Conservation (phyloP, 169 alveolate species). For the Neospora caninum region DNA sequence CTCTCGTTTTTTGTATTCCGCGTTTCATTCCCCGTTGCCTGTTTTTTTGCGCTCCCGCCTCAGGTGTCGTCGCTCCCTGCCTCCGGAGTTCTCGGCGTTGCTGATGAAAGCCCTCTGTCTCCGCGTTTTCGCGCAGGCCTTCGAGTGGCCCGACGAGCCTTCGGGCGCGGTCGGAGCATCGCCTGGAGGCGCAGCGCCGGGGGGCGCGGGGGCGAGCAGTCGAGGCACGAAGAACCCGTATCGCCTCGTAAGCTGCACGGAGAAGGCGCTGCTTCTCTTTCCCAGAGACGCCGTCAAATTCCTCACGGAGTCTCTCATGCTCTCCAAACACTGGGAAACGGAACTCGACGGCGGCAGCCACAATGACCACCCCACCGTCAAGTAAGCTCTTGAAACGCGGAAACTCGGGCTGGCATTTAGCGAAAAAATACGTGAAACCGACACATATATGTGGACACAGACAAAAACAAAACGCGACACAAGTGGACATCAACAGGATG, state of each 20-base stretch:
- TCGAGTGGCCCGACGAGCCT: constrained; percentile 51
- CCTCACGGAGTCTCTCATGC: constrained; percentile 46
- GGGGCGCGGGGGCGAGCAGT: constrained; percentile 31
- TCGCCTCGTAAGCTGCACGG: constrained; percentile 63
- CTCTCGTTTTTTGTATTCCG: too few relatives aligned
- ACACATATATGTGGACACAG: too few relatives aligned
- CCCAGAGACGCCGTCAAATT: constrained; percentile 57
- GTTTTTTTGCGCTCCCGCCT: neutral
- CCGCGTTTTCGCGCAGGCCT: constrained; percentile 62
- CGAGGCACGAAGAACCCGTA: constrained; percentile 24
- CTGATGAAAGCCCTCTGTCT: constrained; percentile 47
- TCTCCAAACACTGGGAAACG: constrained; percentile 68
- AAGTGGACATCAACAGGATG: too few relatives aligned
- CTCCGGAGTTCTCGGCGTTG: constrained; percentile 43
- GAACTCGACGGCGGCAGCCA: constrained; percentile 68
- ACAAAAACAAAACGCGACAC: too few relatives aligned
- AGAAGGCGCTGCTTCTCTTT: constrained; percentile 53
- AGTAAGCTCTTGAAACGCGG: constrained; percentile 33
- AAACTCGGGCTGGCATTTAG: neutral
- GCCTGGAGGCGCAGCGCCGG: constrained; percentile 5
- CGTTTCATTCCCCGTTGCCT: neutral
- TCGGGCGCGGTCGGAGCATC: neutral
- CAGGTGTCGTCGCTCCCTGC: constrained; percentile 67
- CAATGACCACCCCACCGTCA: constrained; percentile 63
- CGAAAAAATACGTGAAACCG: neutral